Evolutionary conservation across 805 yeast genomes (phyloP).

Genomic region (Kregervanrija pseudodelftensis): DNA sequence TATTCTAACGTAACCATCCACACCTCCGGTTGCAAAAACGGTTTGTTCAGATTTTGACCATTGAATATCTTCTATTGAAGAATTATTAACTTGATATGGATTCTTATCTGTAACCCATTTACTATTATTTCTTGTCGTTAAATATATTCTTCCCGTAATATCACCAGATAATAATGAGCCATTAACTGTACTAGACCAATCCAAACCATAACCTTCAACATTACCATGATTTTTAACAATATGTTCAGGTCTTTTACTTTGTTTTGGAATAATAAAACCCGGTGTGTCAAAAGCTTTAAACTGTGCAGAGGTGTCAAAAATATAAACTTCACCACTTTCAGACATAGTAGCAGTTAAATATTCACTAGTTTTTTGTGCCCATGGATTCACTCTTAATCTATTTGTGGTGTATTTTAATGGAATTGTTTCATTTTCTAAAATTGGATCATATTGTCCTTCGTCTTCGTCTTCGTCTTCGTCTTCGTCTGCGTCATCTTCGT

Average conservation of each 20-base stretch:
- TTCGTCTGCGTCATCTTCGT: slow-evolving; percentile 69
- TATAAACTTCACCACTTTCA: slow-evolving; percentile 83
- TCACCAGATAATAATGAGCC: slow-evolving; percentile 90
- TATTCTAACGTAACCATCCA: slow-evolving; percentile 84
- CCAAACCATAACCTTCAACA: slow-evolving; percentile 96
- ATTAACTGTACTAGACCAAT: slow-evolving; percentile 87
- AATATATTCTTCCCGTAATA: slow-evolving; percentile 71
- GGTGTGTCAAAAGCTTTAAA: slow-evolving; percentile 81
- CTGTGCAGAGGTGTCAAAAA: slow-evolving; percentile 78
- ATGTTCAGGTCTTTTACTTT: slow-evolving; percentile 71
- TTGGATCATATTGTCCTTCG: slow-evolving; percentile 64
- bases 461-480: slow-evolving; percentile 69
- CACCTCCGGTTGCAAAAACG: slow-evolving; percentile 91
- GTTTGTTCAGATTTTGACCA: slow-evolving; percentile 92
- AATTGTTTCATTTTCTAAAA: slow-evolving; percentile 77
- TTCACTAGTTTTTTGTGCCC: slow-evolving; percentile 66
- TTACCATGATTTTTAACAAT: slow-evolving; percentile 81
- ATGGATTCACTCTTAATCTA: slow-evolving; percentile 79
- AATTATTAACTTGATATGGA: slow-evolving; percentile 61
- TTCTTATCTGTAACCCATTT: slow-evolving; percentile 83
- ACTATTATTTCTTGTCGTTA: slow-evolving; percentile 69
- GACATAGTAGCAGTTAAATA: slow-evolving; percentile 81
- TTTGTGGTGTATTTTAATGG: slow-evolving; percentile 81
- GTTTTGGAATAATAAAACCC: slow-evolving; percentile 74
- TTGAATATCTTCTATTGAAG: slow-evolving; percentile 93